Evolutionary conservation across 768 basidiomycete species (phyloP).

Genomic region (Suillus luteus): DNA sequence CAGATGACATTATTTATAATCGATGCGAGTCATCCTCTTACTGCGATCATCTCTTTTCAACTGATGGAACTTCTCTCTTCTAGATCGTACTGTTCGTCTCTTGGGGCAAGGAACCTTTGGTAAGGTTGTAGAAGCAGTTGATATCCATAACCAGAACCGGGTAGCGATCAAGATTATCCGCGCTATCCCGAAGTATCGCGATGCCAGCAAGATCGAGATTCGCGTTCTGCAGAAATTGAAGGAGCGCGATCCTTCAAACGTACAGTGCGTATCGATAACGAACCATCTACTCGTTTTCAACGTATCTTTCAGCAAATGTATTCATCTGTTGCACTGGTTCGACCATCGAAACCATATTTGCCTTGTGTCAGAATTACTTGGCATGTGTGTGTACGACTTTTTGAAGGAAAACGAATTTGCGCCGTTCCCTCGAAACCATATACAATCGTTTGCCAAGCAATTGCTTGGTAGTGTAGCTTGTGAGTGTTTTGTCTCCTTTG

Average conservation of each 20-base stretch:
- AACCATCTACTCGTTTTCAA: constrained; percentile 14
- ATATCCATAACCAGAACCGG: constrained; percentile 68
- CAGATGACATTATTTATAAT: constrained; percentile 84
- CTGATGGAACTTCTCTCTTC: constrained; percentile 20
- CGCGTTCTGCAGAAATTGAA: constrained; percentile 91
- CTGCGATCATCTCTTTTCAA: constrained; percentile 8
- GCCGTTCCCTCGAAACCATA: constrained; percentile 94
- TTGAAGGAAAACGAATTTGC: constrained; percentile 97
- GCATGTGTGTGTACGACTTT: constrained; percentile 98
- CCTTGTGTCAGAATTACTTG: constrained; percentile 91
- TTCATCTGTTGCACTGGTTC: constrained; percentile 92
- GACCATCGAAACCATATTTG: constrained; percentile 98
- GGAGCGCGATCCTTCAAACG: constrained; percentile 83
- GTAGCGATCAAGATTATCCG: constrained; percentile 99
- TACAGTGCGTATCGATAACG: constrained; percentile 62
- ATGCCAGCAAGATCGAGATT: constrained; percentile 98
- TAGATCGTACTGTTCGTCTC: constrained; percentile 89
- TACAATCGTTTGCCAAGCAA: constrained; percentile 93
- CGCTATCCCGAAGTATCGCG: constrained; percentile 97
- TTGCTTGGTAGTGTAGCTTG: constrained; percentile 92
- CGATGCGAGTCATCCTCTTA: constrained; percentile 61
- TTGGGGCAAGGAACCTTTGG: constrained; percentile 99
- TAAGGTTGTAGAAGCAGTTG: constrained; percentile 94
- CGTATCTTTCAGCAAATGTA: constrained; percentile 78
- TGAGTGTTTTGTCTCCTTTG: constrained; percentile 46